Evolutionary conservation across 495 filamentous ascomycete genomes (phyloP).

Genomic region (Elasticomyces elasticus): DNA sequence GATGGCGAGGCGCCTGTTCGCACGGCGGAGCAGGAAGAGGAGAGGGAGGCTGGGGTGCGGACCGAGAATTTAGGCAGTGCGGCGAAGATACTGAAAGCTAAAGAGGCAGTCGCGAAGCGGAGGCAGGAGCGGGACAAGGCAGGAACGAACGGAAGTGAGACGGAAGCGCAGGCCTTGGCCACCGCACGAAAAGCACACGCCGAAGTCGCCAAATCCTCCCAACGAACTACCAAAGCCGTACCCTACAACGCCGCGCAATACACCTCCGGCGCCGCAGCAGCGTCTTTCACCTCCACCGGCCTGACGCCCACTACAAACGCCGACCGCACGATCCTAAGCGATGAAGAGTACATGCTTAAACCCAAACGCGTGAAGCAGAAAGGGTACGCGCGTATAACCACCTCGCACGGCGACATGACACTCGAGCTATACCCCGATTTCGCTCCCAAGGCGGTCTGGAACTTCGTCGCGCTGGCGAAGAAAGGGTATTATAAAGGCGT

Average conservation of each 20-base stretch:
- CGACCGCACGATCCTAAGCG: conserved; percentile 73
- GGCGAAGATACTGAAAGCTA: conserved; percentile 84
- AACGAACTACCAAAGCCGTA: conserved; percentile 34
- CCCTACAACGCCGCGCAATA: conserved; percentile 81
- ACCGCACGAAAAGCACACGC: conserved; percentile 31
- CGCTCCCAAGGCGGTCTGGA: conserved; percentile 90
- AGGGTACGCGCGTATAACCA: conserved; percentile 83
- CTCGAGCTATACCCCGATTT: conserved; percentile 85
- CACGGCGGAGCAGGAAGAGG: conserved; percentile 50
- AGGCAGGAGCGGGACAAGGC: conserved; percentile 45
- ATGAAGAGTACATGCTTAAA: conserved; percentile 93
- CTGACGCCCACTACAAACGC: conserved; percentile 81
- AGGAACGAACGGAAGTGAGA: conserved; percentile 22
- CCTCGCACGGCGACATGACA: conserved; percentile 71
- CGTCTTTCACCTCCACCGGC: conserved; percentile 89
- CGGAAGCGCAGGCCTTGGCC: conserved; percentile 32
- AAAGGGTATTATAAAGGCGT: conserved; percentile 80
- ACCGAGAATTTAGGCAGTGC: conserved; percentile 65
- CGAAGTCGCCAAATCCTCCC: conserved; percentile 32
- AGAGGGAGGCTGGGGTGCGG: conserved; percentile 60
- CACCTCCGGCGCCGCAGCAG: conserved; percentile 86
- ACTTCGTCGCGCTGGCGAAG: conserved; percentile 82
- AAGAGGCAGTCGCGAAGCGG: conserved; percentile 77
- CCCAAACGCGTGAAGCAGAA: conserved; percentile 77
- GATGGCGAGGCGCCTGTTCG: conserved; percentile 60